Percentiles rank a stretch among this genome's conserved stretches.
phyloP scores from a whole-genome alignment of 192 early-diverging fungal genomes.

The Linnemannia hyalina region DNA sequence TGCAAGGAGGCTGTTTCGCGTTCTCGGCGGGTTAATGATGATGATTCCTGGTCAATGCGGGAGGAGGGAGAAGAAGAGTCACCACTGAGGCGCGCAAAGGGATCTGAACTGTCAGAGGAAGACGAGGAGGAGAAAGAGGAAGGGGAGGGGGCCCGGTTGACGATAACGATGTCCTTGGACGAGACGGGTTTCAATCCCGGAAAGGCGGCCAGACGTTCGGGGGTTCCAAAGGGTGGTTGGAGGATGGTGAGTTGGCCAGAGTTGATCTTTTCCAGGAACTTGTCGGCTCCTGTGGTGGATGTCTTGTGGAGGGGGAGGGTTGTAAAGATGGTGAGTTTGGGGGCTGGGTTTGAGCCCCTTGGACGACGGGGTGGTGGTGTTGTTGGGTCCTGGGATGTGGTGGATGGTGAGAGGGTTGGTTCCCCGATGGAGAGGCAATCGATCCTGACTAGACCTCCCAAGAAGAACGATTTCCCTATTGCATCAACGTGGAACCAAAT shows the following conservation, averaged over 20 bases:
- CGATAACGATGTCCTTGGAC: conserved; percentile 16
- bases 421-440: conserved; percentile 49
- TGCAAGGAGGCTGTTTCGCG: conserved; percentile 14
- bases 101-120: conserved; percentile 3
- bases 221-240: conserved; percentile 47
- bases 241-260: conserved; percentile 30
- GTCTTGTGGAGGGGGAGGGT: conserved; percentile 49
- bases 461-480: conserved; percentile 50
- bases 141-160: conserved; percentile 5
- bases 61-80: neutral
- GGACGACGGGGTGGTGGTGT: neutral
- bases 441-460: conserved; percentile 54
- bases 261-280: conserved; percentile 18
- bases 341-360: conserved; percentile 37
- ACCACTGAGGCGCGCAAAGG: conserved; percentile 10
- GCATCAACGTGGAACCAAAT: neutral
- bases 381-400: neutral
- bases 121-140: neutral
- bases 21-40: conserved; percentile 6
- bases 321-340: conserved; percentile 46
- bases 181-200: conserved; percentile 26
- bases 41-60: neutral
- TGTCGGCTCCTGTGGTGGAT: conserved; percentile 29
- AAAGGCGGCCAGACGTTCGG: conserved; percentile 35
- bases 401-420: neutral